A percentile compares a stretch with the other conserved stretches of the same genome.
These are phyloP conservation scores for Paraconiothyrium sp. DNA, from an alignment of 2,329 filamentous ascomycete species.

Conservation along the genomic window DNA sequence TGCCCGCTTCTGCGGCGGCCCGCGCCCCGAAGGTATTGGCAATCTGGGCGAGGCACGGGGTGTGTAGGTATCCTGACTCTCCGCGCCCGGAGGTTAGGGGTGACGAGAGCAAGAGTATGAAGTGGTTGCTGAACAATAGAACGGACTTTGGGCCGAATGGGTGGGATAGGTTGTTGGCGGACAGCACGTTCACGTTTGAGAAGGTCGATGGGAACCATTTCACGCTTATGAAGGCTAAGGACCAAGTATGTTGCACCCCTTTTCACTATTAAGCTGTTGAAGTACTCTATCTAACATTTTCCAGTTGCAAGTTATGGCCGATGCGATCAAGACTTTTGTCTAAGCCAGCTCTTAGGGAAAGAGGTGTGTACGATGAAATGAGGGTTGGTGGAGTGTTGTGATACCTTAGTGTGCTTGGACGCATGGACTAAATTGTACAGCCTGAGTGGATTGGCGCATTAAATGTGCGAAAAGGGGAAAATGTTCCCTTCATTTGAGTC, in stretches of 20 bases:
- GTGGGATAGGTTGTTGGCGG: slow-evolving; percentile 57
- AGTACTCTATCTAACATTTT: background rate
- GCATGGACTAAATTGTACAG: background rate
- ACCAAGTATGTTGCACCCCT: slow-evolving; percentile 10
- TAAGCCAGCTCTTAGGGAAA: background rate
- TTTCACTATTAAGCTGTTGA: background rate
- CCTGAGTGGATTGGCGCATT: background rate
- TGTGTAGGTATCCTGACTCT: slow-evolving; percentile 45
- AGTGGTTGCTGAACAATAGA: slow-evolving; percentile 59
- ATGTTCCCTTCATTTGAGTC: background rate
- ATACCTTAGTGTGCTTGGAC: background rate
- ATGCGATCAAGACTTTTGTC: slow-evolving; percentile 11
- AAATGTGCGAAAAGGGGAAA: background rate
- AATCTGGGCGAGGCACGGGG: slow-evolving; percentile 60
- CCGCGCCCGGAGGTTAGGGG: slow-evolving; percentile 51
- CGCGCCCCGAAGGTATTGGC: slow-evolving; percentile 54
- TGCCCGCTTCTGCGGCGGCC: slow-evolving; percentile 33
- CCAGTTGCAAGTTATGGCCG: slow-evolving; percentile 8
- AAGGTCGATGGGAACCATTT: slow-evolving; percentile 54
- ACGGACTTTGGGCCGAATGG: slow-evolving; percentile 59
- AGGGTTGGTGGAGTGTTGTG: background rate
- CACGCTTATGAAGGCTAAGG: slow-evolving; percentile 48
- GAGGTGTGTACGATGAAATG: background rate
- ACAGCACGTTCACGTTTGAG: slow-evolving; percentile 26
- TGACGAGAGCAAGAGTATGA: slow-evolving; percentile 59